phyloP scores from a whole-genome alignment of 2,329 filamentous ascomycete species.

The Alternaria infectoria region DNA sequence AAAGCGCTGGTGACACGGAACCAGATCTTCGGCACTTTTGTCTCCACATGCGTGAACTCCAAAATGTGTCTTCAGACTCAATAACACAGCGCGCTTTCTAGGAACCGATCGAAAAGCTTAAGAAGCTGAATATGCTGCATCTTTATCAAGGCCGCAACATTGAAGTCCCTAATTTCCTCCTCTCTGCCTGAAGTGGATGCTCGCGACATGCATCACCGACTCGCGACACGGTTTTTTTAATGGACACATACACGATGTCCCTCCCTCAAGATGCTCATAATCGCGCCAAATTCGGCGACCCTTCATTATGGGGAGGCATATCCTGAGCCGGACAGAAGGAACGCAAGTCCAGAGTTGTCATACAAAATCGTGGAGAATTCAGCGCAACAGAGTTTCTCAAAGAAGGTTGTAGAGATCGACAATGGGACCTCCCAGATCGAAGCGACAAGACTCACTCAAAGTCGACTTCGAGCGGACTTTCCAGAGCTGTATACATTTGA shows the following conservation, averaged over 20 bases:
- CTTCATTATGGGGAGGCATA: background rate
- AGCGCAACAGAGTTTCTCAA: background rate
- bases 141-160: background rate
- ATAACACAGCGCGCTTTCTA: background rate
- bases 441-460: background rate
- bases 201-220: background rate
- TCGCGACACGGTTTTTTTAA: constrained; percentile 6
- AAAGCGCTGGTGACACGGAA: background rate
- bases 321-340: background rate
- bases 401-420: background rate
- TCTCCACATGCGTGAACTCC: background rate
- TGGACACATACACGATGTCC: constrained; percentile 1
- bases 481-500: constrained; percentile 6
- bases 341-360: background rate
- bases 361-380: background rate
- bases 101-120: constrained; percentile 3
- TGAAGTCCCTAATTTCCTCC: background rate
- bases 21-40: background rate
- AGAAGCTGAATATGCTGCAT: constrained; percentile 8
- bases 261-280: background rate
- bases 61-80: background rate
- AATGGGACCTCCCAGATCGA: background rate
- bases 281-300: background rate
- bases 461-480: constrained; percentile 2
- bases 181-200: background rate